These are phyloP conservation scores for Umbilicus rupestris DNA, from an alignment of 164 flowering plant species.

Conservation along the genomic window DNA sequence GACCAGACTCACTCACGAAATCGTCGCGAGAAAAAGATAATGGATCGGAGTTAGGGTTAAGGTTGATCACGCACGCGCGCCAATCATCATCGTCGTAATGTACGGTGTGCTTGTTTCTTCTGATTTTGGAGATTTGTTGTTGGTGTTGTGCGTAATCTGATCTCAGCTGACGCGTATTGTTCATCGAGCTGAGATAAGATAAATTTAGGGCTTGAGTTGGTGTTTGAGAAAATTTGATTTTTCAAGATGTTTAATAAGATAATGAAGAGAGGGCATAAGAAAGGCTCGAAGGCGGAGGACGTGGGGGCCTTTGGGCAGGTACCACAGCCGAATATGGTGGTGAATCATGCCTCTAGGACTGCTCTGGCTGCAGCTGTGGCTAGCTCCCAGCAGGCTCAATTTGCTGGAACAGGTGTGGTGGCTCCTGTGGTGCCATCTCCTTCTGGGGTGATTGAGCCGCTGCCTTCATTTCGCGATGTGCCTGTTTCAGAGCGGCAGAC, in stretches of 20 bases:
- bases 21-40: too few relatives aligned
- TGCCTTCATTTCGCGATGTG: slow-evolving; percentile 21
- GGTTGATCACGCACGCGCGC: too few relatives aligned
- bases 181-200: too few relatives aligned
- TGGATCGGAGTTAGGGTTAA: too few relatives aligned
- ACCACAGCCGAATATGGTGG: slow-evolving; percentile 28
- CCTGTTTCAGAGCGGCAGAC: slow-evolving; percentile 16
- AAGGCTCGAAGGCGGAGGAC: slow-evolving; percentile 33
- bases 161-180: too few relatives aligned
- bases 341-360: slow-evolving; percentile 51
- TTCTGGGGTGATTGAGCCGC: slow-evolving; percentile 14
- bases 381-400: background rate
- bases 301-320: slow-evolving; percentile 17
- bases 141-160: too few relatives aligned
- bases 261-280: slow-evolving; percentile 51
- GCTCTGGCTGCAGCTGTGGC: slow-evolving; percentile 1
- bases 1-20: too few relatives aligned
- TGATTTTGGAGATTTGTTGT: too few relatives aligned
- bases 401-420: background rate
- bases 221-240: background rate
- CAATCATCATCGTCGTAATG: too few relatives aligned
- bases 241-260: slow-evolving; percentile 51
- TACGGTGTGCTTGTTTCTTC: too few relatives aligned
- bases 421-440: slow-evolving; percentile 12
- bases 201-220: too few relatives aligned